Percentiles rank a stretch among this genome's conserved stretches.
Evolutionary conservation across 306 rosid genomes (phyloP).

Genomic region (Trichosanthes cucumerina): DNA sequence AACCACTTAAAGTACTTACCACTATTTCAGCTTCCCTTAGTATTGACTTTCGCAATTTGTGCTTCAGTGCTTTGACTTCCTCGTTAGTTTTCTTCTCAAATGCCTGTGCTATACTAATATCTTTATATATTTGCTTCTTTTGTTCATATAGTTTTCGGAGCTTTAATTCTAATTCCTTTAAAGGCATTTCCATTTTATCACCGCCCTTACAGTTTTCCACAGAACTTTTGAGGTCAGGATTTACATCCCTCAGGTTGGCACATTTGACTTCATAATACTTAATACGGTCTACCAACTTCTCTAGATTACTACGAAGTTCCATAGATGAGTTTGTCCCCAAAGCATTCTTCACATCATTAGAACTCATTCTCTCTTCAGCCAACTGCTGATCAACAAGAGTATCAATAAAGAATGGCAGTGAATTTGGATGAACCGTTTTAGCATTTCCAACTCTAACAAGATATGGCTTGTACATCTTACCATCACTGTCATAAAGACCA

Average conservation of each 20-base stretch:
- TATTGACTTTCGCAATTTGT: slow-evolving; percentile 77
- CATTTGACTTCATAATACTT: slow-evolving; percentile 75
- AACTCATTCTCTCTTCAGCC: slow-evolving; percentile 59
- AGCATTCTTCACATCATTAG: slow-evolving; percentile 41
- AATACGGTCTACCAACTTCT: slow-evolving; percentile 66
- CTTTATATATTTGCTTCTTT: slow-evolving; percentile 73
- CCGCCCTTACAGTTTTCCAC: slow-evolving; percentile 28
- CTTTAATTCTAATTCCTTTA: slow-evolving; percentile 44
- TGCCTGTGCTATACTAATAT: slow-evolving; percentile 63
- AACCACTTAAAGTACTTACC: slow-evolving; percentile 87
- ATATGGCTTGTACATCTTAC: slow-evolving; percentile 81
- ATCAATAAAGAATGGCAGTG: slow-evolving; percentile 84
- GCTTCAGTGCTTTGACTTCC: slow-evolving; percentile 54
- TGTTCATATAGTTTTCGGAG: slow-evolving; percentile 72
- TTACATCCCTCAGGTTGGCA: slow-evolving; percentile 54
- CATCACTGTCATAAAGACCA: slow-evolving; percentile 69
- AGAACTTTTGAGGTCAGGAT: slow-evolving; percentile 33
- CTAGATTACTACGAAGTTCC: slow-evolving; percentile 60
- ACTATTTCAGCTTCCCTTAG: slow-evolving; percentile 87
- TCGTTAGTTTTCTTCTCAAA: slow-evolving; percentile 72
- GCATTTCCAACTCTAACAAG: slow-evolving; percentile 95
- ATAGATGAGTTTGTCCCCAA: slow-evolving; percentile 36
- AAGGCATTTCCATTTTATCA: slow-evolving; percentile 49
- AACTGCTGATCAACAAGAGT: slow-evolving; percentile 84
- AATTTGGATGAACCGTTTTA: slow-evolving; percentile 78